phyloP scores from a whole-genome alignment of 495 filamentous ascomycete species.

The Cryomyces antarcticus region DNA sequence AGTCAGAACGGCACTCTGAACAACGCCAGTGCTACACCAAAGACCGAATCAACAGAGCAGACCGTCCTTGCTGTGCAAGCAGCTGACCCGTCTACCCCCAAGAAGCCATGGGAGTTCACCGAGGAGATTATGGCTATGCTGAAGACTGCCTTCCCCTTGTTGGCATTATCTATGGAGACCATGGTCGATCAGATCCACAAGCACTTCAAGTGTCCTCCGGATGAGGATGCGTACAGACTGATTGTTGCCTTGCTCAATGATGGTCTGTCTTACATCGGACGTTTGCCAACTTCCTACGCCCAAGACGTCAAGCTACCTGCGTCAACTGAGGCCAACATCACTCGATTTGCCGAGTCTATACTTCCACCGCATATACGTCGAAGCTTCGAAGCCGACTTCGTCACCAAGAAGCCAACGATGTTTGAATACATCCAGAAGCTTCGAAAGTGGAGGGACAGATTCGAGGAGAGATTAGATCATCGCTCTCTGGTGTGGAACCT shows the following conservation, averaged over 20 bases:
- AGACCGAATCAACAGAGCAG: constrained; percentile 16
- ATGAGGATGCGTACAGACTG: constrained; percentile 95
- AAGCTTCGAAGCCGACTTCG: constrained; percentile 91
- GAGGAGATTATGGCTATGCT: constrained; percentile 88
- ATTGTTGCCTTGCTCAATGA: constrained; percentile 95
- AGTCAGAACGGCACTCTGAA: constrained; percentile 18
- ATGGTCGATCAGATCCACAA: constrained; percentile 98
- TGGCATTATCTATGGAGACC: constrained; percentile 95
- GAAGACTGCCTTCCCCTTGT: constrained; percentile 87
- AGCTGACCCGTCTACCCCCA: constrained; percentile 13
- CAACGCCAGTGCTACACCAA: constrained; percentile 5
- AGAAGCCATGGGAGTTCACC: constrained; percentile 79
- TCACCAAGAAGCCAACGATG: constrained; percentile 82
- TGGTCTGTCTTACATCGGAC: constrained; percentile 68
- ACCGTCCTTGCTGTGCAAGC: constrained; percentile 18
- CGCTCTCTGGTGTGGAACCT: constrained; percentile 45
- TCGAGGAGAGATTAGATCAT: constrained; percentile 95
- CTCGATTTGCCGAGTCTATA: constrained; percentile 88
- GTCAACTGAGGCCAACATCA: constrained; percentile 89
- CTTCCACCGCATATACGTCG: constrained; percentile 79
- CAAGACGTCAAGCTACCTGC: constrained; percentile 77
- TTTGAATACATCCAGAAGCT: constrained; percentile 94
- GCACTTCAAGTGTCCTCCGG: constrained; percentile 94
- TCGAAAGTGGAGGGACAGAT: constrained; percentile 88
- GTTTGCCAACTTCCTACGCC: constrained; percentile 65